Percentiles rank a stretch among this genome's conserved stretches.
These are phyloP conservation scores for Aspergillus texensis DNA, from an alignment of 2,329 filamentous ascomycete genomes.

Conservation along the genomic window DNA sequence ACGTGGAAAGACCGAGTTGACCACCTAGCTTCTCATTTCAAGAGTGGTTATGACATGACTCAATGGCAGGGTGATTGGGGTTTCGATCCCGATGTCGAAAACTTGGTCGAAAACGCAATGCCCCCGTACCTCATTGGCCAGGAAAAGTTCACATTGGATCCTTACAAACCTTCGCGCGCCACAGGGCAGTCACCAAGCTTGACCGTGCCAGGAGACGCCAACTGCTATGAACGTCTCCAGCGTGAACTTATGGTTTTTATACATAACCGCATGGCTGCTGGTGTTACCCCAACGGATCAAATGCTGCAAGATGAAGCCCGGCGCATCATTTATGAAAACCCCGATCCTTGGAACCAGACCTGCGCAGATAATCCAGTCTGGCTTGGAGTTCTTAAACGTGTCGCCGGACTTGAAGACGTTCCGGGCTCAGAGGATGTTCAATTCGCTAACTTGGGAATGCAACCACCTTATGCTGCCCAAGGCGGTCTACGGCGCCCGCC, in stretches of 20 bases:
- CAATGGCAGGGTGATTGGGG: constrained; percentile 45
- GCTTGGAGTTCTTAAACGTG: constrained; percentile 49
- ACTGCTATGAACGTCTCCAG: constrained; percentile 46
- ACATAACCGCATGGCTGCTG: constrained; percentile 34
- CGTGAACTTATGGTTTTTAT: constrained; percentile 45
- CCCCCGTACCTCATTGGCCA: constrained; percentile 42
- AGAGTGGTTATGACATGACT: constrained; percentile 40
- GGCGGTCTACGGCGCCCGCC: constrained; percentile 39
- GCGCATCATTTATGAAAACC: constrained; percentile 35
- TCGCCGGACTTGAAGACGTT: constrained; percentile 40
- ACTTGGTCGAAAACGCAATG: constrained; percentile 42
- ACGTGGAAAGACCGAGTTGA: constrained; percentile 47
- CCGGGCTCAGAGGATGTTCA: constrained; percentile 37
- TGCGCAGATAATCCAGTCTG: constrained; percentile 51
- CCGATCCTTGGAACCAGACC: constrained; percentile 47
- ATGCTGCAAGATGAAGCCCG: constrained; percentile 42
- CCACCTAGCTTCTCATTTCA: constrained; percentile 45
- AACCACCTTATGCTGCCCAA: constrained; percentile 45
- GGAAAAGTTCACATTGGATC: constrained; percentile 36
- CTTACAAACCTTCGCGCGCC: constrained; percentile 31
- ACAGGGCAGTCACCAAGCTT: constrained; percentile 22
- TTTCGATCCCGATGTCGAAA: constrained; percentile 40
- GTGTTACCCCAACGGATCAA: constrained; percentile 40
- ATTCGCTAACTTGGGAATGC: constrained; percentile 44
- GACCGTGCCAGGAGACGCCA: constrained; percentile 37